Percentiles rank a stretch among this genome's conserved stretches.
phyloP scores from a whole-genome alignment of 345 rosid genomes.

The Nasturtium officinale region DNA sequence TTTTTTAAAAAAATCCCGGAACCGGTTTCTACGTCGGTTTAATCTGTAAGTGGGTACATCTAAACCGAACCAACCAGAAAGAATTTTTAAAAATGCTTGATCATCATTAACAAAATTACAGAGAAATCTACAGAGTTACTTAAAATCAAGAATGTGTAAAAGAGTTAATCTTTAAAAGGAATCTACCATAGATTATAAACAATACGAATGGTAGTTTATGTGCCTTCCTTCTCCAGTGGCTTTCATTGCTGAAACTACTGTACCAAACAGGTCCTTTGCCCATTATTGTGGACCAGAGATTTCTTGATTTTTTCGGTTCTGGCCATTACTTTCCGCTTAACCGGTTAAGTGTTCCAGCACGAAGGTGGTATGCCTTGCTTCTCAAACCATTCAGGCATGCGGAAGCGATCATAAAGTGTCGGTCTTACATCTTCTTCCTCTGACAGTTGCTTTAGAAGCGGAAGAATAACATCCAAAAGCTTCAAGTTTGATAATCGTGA shows the following conservation, averaged over 20 bases:
- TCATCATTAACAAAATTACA: constrained; percentile 40
- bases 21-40: constrained; percentile 12
- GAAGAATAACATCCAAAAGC: constrained; percentile 93
- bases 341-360: constrained; percentile 44
- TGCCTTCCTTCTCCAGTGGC: constrained; percentile 24
- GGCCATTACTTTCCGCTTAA: not conserved
- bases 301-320: constrained; percentile 6
- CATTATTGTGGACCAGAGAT: constrained; percentile 3
- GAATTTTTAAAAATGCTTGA: not conserved
- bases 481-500: constrained; percentile 31
- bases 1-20: too few species aligned
- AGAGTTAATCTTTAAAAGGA: constrained; percentile 12
- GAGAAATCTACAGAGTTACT: constrained; percentile 30
- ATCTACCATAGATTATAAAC: constrained; percentile 41
- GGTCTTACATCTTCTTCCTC: constrained; percentile 80
- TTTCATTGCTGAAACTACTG: constrained; percentile 26
- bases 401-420: constrained; percentile 70
- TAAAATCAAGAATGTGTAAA: constrained; percentile 33
- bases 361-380: constrained; percentile 88
- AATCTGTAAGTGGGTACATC: not conserved
- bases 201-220: constrained; percentile 42
- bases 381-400: constrained; percentile 97
- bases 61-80: constrained; percentile 20
- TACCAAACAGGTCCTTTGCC: constrained; percentile 29
- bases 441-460: constrained; percentile 88